Conservation (phyloP, 2,329 filamentous ascomycete species). For the Magnaporthales sp. region DNA sequence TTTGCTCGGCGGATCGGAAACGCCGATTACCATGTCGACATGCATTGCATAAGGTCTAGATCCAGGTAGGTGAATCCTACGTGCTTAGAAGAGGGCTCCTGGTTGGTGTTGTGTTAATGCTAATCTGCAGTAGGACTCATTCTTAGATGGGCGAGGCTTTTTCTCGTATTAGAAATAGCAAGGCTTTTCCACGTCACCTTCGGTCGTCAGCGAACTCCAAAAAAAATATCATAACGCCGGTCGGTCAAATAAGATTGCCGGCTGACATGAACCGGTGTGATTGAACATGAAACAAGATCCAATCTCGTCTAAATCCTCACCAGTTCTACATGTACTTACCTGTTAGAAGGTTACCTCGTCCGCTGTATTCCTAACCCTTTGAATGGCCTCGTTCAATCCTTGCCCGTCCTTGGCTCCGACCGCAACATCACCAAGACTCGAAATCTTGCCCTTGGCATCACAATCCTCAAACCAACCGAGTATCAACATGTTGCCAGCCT, state of each 20-base stretch:
- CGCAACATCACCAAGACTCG: constrained; percentile 21
- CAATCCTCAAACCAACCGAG: constrained; percentile 24
- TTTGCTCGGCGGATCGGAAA: background rate
- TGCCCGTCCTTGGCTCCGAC: constrained; percentile 19
- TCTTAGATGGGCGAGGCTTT: too few species aligned
- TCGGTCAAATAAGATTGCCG: too few species aligned
- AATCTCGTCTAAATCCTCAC: too few species aligned
- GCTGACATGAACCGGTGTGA: background rate
- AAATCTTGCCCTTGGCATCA: constrained; percentile 8
- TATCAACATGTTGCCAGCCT: constrained; percentile 18
- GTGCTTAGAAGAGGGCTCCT: too few species aligned
- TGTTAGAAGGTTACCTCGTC: constrained; percentile 20
- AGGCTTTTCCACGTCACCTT: background rate
- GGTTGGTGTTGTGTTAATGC: background rate
- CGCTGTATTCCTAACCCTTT: constrained; percentile 16
- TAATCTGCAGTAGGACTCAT: background rate
- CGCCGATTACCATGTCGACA: background rate
- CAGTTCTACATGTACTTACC: background rate
- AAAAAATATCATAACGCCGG: too few species aligned
- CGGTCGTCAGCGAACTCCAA: too few species aligned
- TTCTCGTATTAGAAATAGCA: too few species aligned
- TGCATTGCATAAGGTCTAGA: background rate
- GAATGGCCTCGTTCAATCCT: constrained; percentile 14
- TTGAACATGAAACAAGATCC: too few species aligned
- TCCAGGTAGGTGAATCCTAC: background rate